Percentiles rank a stretch among this genome's conserved stretches.
Evolutionary conservation across 192 early-diverging fungal species (phyloP).

Genomic region (Backusella parvicylindrica): DNA sequence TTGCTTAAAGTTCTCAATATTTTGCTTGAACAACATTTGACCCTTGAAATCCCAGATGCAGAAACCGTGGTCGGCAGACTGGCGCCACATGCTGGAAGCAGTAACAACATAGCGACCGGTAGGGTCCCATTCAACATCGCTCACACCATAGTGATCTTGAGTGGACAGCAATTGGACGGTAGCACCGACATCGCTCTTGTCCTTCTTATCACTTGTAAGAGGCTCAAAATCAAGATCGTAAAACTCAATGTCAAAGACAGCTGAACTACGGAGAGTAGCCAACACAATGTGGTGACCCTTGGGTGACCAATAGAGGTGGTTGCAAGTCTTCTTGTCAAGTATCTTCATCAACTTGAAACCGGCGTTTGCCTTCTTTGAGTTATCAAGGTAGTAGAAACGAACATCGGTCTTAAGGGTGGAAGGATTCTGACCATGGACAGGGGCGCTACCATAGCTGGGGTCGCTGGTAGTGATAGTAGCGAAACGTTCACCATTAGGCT

Average conservation of each 20-base stretch:
- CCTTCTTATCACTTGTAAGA: constrained; percentile 31
- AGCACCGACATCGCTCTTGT: constrained; percentile 49
- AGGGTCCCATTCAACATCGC: constrained; percentile 98
- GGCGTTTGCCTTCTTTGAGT: constrained; percentile 56
- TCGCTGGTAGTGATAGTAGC: constrained; percentile 83
- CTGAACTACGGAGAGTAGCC: constrained; percentile 74
- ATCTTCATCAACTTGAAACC: constrained; percentile 82
- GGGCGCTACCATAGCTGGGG: constrained; percentile 52
- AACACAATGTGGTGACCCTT: constrained; percentile 90
- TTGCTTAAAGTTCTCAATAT: constrained; percentile 86
- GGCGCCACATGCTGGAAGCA: constrained; percentile 83
- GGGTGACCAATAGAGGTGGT: constrained; percentile 91
- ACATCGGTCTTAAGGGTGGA: constrained; percentile 59
- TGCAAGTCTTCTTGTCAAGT: constrained; percentile 78
- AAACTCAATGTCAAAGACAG: constrained; percentile 87
- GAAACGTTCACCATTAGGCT: constrained; percentile 89
- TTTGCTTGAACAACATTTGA: constrained; percentile 67
- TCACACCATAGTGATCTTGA: constrained; percentile 92
- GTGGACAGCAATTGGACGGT: constrained; percentile 64
- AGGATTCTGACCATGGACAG: constrained; percentile 47
- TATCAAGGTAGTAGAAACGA: constrained; percentile 85
- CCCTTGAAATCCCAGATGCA: constrained; percentile 92
- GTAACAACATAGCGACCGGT: constrained; percentile 93
- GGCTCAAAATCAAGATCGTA: constrained; percentile 85
- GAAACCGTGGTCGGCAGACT: constrained; percentile 85